Base-by-base conservation (phyloP, 768 basidiomycete species). In the Galerina marginata region DNA sequence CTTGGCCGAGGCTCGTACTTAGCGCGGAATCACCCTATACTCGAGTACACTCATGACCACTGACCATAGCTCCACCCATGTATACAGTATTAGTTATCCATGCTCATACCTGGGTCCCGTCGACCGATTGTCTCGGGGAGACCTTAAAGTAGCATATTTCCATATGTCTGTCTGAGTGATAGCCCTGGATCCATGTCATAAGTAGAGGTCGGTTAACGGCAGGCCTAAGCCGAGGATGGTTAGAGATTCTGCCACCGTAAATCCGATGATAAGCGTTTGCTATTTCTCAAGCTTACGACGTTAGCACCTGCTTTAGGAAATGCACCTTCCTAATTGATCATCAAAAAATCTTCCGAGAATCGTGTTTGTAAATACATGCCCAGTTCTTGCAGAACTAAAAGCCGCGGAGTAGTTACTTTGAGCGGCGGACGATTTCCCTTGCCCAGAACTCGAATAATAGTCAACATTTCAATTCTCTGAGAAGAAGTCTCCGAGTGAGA, bases 321-420 rank as follows among this genome's bases (percentile, higher is more conserved):
- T 25, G 46, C 43, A 57, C 54, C 50, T 61, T 61, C 60, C 60
- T 61, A 56, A 61, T 53, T 54, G 58, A 59, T 59, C 25, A 26
- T 37, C 25, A 25, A 47, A 59, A 29, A 38, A 23, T 25, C 38
- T 36, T 37, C 26, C 23, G 56, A 42, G 47, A 49, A 38, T 57
- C 20, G 39, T 54, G 53, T 43, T 43, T 23, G 26, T 54, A 14
- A 33, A 43, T 40, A 23, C 25, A 49, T 6, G 10, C 6, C 23
- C 7, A 33, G 29, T 33, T 33, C 29, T 33, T 33, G 7, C 29
- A 33, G 7, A 33, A 33, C 29, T 33, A 33, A 33, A 33, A 33
- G 29, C 29, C 29, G 29, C 29, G 29, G 29, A 33, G 29, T 7
- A 33, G 29, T 33, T 33, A 33, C 29, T 33, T 33, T 33, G 29